Base-by-base conservation (phyloP, 2,329 filamentous ascomycete species). In the Leptographium wingfieldii region DNA sequence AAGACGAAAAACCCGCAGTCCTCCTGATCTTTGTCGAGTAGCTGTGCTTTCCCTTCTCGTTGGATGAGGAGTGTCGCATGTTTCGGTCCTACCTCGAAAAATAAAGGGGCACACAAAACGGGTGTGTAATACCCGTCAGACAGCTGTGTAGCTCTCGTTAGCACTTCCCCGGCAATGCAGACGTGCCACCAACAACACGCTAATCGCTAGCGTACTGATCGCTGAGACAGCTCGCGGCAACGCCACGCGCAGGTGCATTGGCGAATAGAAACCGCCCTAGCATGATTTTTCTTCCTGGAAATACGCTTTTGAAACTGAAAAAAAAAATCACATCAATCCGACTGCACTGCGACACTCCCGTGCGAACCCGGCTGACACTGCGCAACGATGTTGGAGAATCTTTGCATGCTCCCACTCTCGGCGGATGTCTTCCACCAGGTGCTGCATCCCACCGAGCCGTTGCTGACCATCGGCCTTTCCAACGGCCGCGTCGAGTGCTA, bases 361-460 rank as follows among this genome's bases (percentile, higher is more conserved):
- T n/a, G 40, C 55, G 27, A 35, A 16, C n/a, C 2, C 29, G 31
- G 27, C 35, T 19, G 22, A 22, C 25, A 3, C 22, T 40, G 12
- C 10, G 11, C 57, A 43, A 66, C 64, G 68, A 95, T 95, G 90
- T 90, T 95, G 69, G 91, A 96, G 73, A 95, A 90, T 65, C 81
- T 95, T 65, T 96, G 92, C 78, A 90, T 88, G 31, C 83, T 97
- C 54, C 91, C 92, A 64, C 83, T 97, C 55, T 82, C 83, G 61
- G 82, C 88, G 60, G 94, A 97, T 69, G 79, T 99, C 67, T 97
- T 99, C 75, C 75, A 90, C 1, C 91, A 95, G 72, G 88, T 87
- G 14, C 77, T 96, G 25, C 94, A 99, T 70, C 92, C 94, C 1
- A 82, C 80, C 0, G 84, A 92, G 70, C 90, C 92, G 16, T 76